Percentiles rank a stretch among this genome's conserved stretches.
phyloP scores from a whole-genome alignment of 768 basidiomycete genomes.

The Chalciporus piperatus region DNA sequence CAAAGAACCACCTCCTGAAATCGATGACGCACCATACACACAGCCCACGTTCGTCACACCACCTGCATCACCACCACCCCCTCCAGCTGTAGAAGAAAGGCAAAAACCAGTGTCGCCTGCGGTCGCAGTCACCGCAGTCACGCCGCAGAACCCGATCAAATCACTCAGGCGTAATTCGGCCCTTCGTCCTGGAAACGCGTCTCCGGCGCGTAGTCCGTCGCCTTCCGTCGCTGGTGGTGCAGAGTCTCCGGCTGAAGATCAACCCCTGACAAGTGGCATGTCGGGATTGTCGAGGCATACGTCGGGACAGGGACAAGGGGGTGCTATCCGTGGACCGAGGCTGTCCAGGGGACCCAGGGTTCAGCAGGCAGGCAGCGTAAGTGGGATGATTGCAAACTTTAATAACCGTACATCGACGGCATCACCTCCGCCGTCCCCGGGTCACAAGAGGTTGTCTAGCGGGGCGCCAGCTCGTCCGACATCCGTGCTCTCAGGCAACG shows the following conservation, averaged over 20 bases:
- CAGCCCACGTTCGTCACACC: slow-evolving; percentile 20
- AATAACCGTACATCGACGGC: slow-evolving; percentile 45
- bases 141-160: slow-evolving; percentile 53
- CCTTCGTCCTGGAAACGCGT: slow-evolving; percentile 34
- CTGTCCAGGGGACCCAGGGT: slow-evolving; percentile 47
- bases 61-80: slow-evolving; percentile 24
- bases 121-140: slow-evolving; percentile 41
- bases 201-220: slow-evolving; percentile 45
- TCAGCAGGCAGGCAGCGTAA: slow-evolving; percentile 43
- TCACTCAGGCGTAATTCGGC: slow-evolving; percentile 35
- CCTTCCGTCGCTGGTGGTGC: slow-evolving; percentile 31
- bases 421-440: slow-evolving; percentile 38
- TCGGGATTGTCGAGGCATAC: slow-evolving; percentile 45
- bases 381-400: slow-evolving; percentile 54
- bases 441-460: slow-evolving; percentile 47
- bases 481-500: slow-evolving; percentile 11
- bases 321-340: slow-evolving; percentile 48
- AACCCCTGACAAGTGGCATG: slow-evolving; percentile 32
- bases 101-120: slow-evolving; percentile 26
- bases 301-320: slow-evolving; percentile 33
- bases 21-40: slow-evolving; percentile 35
- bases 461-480: slow-evolving; percentile 11
- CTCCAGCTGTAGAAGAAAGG: slow-evolving; percentile 24
- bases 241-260: slow-evolving; percentile 31
- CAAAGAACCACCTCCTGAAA: slow-evolving; percentile 63